Base-by-base conservation (phyloP, 1,284 basidiomycete genomes). In the Schizophyllum commune region DNA sequence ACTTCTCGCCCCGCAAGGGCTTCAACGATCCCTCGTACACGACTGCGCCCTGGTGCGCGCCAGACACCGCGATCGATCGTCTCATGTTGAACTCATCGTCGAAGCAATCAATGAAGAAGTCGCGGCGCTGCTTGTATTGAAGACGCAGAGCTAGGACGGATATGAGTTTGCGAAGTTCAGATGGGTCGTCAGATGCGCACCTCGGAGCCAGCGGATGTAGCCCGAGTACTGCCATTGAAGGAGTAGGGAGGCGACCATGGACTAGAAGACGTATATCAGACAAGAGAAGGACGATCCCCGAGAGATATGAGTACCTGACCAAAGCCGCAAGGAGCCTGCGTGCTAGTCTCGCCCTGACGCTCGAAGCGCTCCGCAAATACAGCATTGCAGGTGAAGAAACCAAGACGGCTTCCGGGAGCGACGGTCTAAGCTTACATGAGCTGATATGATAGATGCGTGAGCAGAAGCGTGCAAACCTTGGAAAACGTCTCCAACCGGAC, bases 401-500 rank as follows among this genome's bases (percentile, higher is more conserved):
- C 91, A 11, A 93, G 73, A 5, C 91, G 83, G 59, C 83, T 83
- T 1, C 91, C 92, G 2, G 91, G 91, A 1, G 87, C 88, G 59
- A 92, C 83, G 1, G 85, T 90, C 87, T 86, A 60, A 5, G n/a
- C 32, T 11, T 55, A 39, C 65, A 11, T n/a, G 32, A 21, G 9
- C 27, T 19, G 5, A 27, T 11, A 13, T 11, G 8, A 21, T 11
- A 19, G n/a, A 57, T 57, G 52, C 32, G 52, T 20, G 27, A 7
- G 13, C 21, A 13, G 52, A 17, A 15, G 57, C 20, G 58, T 33
- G 59, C 65, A n/a, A 55, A 83, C 86, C 82, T 92, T 93, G 33
- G 88, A 91, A 71, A 93, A 92, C 0, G 88, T 86, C 69, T 92
- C 90, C 32, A 92, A 73, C 3, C 89, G 86, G 58, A 93, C 81